Evolutionary conservation across 371 early-diverging fungal genomes (phyloP).

Genomic region (Mortierella sp.): DNA sequence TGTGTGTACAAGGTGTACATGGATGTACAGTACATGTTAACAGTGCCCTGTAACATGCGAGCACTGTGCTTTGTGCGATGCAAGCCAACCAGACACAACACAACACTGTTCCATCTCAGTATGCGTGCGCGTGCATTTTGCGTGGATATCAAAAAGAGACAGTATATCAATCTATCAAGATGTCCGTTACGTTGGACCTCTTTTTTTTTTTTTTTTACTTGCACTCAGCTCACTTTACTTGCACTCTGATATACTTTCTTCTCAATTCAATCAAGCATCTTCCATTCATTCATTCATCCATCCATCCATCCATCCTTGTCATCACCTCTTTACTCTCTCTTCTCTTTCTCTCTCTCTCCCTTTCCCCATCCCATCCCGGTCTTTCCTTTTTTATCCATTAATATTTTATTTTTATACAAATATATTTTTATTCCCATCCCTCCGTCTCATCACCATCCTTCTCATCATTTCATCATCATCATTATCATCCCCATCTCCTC

Average conservation of each 20-base stretch:
- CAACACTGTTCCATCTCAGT: no score
- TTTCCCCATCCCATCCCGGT: not conserved
- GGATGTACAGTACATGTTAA: no score
- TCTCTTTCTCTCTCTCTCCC: not conserved
- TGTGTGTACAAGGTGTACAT: no score
- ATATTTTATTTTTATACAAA: not conserved
- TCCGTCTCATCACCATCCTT: slow-evolving; percentile 5
- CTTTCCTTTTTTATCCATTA: not conserved
- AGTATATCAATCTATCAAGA: not conserved
- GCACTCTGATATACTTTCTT: no score
- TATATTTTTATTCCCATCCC: not conserved
- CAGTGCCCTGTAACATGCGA: no score
- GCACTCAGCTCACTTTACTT: no score
- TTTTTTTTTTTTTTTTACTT: not conserved
- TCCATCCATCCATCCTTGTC: no score
- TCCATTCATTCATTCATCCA: not conserved
- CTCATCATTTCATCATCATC: not conserved
- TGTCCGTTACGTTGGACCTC: not conserved
- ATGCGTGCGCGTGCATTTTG: no score
- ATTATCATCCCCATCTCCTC: not conserved
- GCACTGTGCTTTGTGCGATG: no score
- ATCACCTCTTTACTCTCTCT: not conserved
- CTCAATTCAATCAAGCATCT: no score
- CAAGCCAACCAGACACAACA: no score
- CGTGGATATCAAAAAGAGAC: no score